phyloP scores from a whole-genome alignment of 2,329 filamentous ascomycete genomes.

The Fusarium keratoplasticum region DNA sequence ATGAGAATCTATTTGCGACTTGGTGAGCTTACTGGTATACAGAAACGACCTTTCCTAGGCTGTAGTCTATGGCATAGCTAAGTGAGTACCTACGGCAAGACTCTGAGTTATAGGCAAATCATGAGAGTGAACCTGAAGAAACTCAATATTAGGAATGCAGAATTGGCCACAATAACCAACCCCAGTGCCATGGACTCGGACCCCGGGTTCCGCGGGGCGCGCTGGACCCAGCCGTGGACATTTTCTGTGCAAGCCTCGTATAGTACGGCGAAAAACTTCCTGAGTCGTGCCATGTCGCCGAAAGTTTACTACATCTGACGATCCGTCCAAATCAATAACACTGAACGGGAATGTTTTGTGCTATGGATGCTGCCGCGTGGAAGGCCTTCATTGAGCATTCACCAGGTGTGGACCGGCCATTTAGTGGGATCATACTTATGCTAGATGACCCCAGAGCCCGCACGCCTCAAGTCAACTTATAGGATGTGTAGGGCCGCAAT shows the following conservation, averaged over 20 bases:
- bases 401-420: too few relatives aligned
- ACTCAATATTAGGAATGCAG: not conserved
- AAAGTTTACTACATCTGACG: too few relatives aligned
- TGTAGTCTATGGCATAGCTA: not conserved
- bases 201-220: not conserved
- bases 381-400: too few relatives aligned
- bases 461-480: not conserved
- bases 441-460: not conserved
- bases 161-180: not conserved
- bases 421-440: not conserved
- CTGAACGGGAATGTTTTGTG: too few relatives aligned
- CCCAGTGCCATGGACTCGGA: not conserved
- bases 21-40: not conserved
- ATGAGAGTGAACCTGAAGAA: not conserved
- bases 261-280: not conserved
- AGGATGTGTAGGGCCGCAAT: not conserved
- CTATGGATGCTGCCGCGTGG: too few relatives aligned
- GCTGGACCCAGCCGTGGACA: not conserved
- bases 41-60: not conserved
- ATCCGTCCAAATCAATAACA: too few relatives aligned
- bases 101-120: not conserved
- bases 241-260: not conserved
- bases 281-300: too few relatives aligned
- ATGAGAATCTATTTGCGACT: not conserved
- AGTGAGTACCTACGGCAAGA: not conserved